Conservation (phyloP, 768 basidiomycete species). For the Collybia sordida region DNA sequence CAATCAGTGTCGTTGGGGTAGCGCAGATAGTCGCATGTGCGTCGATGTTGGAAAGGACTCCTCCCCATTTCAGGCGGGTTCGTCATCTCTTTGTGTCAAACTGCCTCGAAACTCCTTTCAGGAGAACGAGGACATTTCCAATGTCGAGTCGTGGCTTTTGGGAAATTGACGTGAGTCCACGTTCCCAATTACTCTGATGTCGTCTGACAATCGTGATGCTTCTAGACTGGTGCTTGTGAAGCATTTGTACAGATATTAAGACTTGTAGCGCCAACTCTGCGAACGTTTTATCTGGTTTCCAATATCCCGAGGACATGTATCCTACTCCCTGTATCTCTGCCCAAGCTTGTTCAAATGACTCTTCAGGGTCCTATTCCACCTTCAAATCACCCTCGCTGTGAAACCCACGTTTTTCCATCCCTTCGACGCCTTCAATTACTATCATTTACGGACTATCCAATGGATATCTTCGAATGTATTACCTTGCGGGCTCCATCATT, state of each 20-base stretch:
- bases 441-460: conserved; percentile 19
- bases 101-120: conserved; percentile 10
- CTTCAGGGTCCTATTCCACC: conserved; percentile 25
- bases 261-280: conserved; percentile 18
- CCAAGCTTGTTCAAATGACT: conserved; percentile 22
- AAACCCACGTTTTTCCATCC: conserved; percentile 14
- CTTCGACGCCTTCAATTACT: conserved; percentile 20
- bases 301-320: conserved; percentile 16
- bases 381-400: conserved; percentile 2
- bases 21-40: conserved; percentile 23
- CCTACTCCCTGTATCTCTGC: conserved; percentile 19
- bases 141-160: conserved; percentile 4
- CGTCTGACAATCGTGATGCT: no score
- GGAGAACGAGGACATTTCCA: conserved; percentile 3
- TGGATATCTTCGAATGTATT: conserved; percentile 21
- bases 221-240: conserved; percentile 9
- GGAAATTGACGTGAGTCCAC: conserved; percentile 11
- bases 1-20: conserved; percentile 24
- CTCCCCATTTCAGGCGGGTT: conserved; percentile 21
- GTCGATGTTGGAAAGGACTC: conserved; percentile 17
- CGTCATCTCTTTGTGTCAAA: conserved; percentile 26
- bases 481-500: conserved; percentile 19
- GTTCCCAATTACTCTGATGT: not conserved
- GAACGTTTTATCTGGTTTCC: conserved; percentile 22
- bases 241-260: conserved; percentile 18